These are phyloP conservation scores for Penicillium flavigenum DNA, from an alignment of 495 filamentous ascomycete genomes.

Conservation along the genomic window DNA sequence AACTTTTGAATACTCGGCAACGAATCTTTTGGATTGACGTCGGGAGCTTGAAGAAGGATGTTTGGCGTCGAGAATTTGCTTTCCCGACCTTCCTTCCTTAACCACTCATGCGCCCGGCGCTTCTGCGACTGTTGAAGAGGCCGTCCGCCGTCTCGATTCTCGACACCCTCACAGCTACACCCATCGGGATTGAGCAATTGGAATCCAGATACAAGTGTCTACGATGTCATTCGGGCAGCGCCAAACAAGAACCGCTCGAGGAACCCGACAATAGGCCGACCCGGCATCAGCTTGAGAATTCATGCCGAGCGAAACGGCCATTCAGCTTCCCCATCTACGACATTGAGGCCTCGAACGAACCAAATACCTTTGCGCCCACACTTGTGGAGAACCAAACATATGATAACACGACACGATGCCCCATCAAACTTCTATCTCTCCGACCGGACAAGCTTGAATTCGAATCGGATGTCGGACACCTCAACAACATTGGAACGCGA, in stretches of 20 bases:
- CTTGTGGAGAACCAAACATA: background rate
- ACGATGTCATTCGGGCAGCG: conserved; percentile 30
- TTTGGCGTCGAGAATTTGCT: conserved; percentile 20
- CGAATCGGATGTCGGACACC: conserved; percentile 54
- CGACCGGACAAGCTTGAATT: conserved; percentile 41
- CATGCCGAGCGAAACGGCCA: conserved; percentile 16
- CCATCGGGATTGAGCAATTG: conserved; percentile 42
- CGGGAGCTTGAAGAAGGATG: conserved; percentile 30
- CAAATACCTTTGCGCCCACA: background rate
- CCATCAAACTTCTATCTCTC: conserved; percentile 21
- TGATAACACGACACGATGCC: background rate
- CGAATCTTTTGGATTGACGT: conserved; percentile 13
- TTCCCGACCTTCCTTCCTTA: conserved; percentile 20
- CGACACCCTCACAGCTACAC: conserved; percentile 39
- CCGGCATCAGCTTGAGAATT: background rate
- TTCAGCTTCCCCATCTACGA: conserved; percentile 35
- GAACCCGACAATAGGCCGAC: conserved; percentile 1
- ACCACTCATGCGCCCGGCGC: conserved; percentile 52
- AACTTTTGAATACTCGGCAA: conserved; percentile 7
- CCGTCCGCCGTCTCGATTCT: conserved; percentile 52
- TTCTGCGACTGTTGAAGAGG: conserved; percentile 54
- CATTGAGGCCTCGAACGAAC: conserved; percentile 22
- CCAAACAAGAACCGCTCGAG: conserved; percentile 8
- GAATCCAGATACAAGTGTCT: conserved; percentile 30
- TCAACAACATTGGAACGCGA: conserved; percentile 34